phyloP scores from a whole-genome alignment of 2,329 filamentous ascomycete species.

The Colletotrichum tropicale region DNA sequence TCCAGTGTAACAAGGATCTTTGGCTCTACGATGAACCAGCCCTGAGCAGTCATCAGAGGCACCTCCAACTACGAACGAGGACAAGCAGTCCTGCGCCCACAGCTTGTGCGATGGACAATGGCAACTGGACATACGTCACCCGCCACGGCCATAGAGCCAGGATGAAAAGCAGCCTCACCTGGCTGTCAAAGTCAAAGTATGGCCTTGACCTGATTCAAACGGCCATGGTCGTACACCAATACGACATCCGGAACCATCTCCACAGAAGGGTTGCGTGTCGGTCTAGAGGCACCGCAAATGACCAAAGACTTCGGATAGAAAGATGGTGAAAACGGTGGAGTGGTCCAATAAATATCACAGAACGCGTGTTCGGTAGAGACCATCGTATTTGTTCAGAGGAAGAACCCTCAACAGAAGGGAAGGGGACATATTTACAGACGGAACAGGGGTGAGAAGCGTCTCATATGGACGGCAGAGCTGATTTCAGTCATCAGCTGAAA shows the following conservation, averaged over 20 bases:
- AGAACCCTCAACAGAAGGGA: background rate
- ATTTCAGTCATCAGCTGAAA: background rate
- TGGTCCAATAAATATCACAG: background rate
- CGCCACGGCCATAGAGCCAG: background rate
- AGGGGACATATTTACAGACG: background rate
- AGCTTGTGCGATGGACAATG: background rate
- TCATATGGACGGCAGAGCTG: background rate
- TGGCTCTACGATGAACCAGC: background rate
- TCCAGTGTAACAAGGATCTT: background rate
- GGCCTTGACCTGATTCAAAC: background rate
- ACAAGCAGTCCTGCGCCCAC: too few species aligned
- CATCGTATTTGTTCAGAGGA: background rate
- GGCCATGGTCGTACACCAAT: background rate
- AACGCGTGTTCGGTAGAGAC: background rate
- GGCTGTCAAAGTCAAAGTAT: background rate
- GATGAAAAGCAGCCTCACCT: background rate
- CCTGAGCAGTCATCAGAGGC: background rate
- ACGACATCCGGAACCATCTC: background rate
- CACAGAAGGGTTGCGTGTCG: background rate
- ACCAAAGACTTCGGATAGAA: too few species aligned
- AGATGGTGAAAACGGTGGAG: too few species aligned
- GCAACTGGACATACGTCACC: background rate
- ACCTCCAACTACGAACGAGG: background rate
- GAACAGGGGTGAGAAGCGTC: background rate
- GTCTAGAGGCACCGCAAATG: rapidly evolving